Evolutionary conservation across 73 alveolate genomes (phyloP).

Genomic region (Paramecium tetraurelia): DNA sequence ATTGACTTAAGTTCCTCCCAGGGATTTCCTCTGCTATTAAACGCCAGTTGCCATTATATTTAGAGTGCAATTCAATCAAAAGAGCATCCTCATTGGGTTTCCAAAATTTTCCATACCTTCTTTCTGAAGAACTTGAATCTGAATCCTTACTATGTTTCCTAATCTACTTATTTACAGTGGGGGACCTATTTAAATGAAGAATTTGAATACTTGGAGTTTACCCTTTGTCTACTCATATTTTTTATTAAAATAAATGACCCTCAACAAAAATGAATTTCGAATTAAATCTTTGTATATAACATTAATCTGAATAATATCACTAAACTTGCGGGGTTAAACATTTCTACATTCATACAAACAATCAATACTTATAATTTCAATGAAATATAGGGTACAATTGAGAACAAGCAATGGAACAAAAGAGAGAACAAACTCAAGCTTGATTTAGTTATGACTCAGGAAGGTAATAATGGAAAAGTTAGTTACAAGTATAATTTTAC

Average conservation of each 20-base stretch:
- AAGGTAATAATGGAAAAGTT: background rate
- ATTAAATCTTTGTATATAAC: background rate
- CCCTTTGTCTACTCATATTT: background rate
- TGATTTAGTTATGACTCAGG: too few species aligned
- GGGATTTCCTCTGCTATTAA: background rate
- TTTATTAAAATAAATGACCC: background rate
- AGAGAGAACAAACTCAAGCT: background rate
- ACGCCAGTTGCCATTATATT: slow-evolving; percentile 8
- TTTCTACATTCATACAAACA: background rate
- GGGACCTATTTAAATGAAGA: background rate
- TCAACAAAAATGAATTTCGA: background rate
- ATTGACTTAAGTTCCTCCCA: slow-evolving; percentile 17
- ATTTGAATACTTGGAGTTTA: background rate
- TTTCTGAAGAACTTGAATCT: slow-evolving; percentile 51
- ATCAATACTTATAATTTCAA: background rate
- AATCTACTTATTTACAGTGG: background rate
- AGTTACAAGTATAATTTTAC: background rate
- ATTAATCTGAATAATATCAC: background rate
- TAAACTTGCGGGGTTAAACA: background rate
- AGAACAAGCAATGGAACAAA: background rate
- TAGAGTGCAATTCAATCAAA: background rate
- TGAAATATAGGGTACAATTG: background rate
- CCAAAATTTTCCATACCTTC: slow-evolving; percentile 37
- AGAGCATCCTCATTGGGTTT: background rate
- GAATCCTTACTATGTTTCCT: slow-evolving; percentile 34